Conservation (phyloP, 257 asterid species). For the Solanum bukasovii region DNA sequence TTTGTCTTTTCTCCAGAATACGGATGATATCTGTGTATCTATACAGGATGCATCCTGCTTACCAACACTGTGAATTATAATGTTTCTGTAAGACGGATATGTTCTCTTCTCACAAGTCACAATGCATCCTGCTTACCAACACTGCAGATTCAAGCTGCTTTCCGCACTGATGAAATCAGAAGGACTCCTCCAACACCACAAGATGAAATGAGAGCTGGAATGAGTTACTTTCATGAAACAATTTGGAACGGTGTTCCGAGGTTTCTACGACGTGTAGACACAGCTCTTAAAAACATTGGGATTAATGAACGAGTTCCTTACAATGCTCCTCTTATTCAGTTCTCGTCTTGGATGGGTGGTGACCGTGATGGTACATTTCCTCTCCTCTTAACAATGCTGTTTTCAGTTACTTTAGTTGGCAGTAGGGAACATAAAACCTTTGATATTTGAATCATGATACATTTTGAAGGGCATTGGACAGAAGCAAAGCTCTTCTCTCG, state of each 20-base stretch:
- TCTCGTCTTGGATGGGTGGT: slow-evolving; percentile 54
- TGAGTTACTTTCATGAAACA: slow-evolving; percentile 50
- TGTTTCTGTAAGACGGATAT: not conserved
- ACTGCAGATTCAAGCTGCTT: slow-evolving; percentile 42
- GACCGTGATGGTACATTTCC: slow-evolving; percentile 37
- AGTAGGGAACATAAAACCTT: not conserved
- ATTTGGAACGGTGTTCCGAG: slow-evolving; percentile 47
- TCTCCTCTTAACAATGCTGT: not conserved
- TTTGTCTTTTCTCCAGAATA: not conserved
- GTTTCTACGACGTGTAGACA: slow-evolving; percentile 38
- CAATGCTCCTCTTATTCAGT: slow-evolving; percentile 42
- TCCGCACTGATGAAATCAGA: slow-evolving; percentile 43
- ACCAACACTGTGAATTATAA: not conserved
- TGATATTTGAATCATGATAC: not conserved
- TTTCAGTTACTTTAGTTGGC: not conserved
- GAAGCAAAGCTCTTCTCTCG: not conserved
- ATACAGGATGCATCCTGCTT: not conserved
- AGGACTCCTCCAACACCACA: slow-evolving; percentile 49
- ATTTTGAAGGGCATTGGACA: not conserved
- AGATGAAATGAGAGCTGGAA: slow-evolving; percentile 54
- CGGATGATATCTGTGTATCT: not conserved
- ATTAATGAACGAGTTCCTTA: slow-evolving; percentile 43
- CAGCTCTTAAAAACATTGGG: slow-evolving; percentile 40
- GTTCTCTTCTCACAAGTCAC: not conserved
- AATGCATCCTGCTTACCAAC: not conserved